Base-by-base conservation (phyloP, 805 yeast genomes). In the Wickerhamiella sergipiensis region DNA sequence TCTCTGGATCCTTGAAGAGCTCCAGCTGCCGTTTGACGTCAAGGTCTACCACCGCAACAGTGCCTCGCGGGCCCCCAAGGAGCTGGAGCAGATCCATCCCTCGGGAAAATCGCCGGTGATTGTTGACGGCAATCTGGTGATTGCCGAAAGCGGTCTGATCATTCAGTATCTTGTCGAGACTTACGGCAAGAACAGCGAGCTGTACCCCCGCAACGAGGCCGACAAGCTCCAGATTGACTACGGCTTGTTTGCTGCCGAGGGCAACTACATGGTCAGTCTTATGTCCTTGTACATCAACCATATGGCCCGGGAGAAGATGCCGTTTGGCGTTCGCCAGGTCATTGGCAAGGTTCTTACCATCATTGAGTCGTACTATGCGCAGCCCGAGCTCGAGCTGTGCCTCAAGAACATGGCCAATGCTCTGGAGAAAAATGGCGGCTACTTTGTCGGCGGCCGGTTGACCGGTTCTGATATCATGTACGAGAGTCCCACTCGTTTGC, bases 111-210 rank as follows among this genome's bases (percentile, higher is more conserved):
- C 79, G 0, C 90, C 90, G 1, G 62, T 81, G 1, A 54, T 83
- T 44, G 81, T 76, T 54, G 61, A 72, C 38, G 23, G 39, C 12
- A 68, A 69, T 44, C 58, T 55, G 29, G 59, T 67, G 1, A 55
- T 79, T 44, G 79, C 78, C 10, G 90, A 83, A 63, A 73, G 81
- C 15, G 88, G 83, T 2, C 69, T 71, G 46, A 80, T 83, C 43
- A 62, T 77, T 46, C 74, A 73, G 49, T 77, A 77, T 57, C 59
- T 83, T 26, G 63, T 79, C 47, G 59, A 62, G 21, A 65, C 77
- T 53, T 80, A 72, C 58, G 85, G 81, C 57, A 59, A 60, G 21
- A 45, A 52, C 39, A 61, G 68, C 15, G 66, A 61, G 19, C 65
- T 79, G 49, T 61, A 56, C 8, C 75, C 77, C 24, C 52, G 53